Conservation (phyloP, 208 protist species). For the Acanthamoeba lenticulata region DNA sequence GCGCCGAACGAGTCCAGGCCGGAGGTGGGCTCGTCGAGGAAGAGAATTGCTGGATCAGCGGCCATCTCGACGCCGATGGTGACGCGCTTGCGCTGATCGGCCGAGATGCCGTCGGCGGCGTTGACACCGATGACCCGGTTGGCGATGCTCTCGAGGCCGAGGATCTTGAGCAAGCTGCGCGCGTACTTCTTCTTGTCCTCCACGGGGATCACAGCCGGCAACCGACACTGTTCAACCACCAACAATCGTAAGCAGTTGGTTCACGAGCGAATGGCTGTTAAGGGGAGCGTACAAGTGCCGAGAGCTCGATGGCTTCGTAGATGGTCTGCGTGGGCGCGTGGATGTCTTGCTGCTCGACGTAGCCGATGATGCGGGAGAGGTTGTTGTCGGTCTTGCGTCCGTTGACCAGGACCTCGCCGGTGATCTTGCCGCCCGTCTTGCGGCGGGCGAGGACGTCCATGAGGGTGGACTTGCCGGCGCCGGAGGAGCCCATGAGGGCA, state of each 20-base stretch:
- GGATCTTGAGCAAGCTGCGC: slow-evolving; percentile 12
- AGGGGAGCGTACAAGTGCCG: not conserved
- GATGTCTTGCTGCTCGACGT: slow-evolving; percentile 80
- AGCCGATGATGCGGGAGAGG: slow-evolving; percentile 70
- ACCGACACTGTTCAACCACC: not conserved
- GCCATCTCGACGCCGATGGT: slow-evolving; percentile 81
- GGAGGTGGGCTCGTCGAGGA: slow-evolving; percentile 77
- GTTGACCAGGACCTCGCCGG: slow-evolving; percentile 77
- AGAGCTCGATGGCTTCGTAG: slow-evolving; percentile 36
- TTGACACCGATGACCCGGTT: slow-evolving; percentile 29
- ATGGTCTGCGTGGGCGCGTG: slow-evolving; percentile 75
- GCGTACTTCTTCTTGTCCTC: slow-evolving; percentile 47
- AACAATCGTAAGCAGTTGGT: no score
- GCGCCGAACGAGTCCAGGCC: slow-evolving; percentile 68
- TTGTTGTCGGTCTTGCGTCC: slow-evolving; percentile 39
- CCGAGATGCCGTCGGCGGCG: slow-evolving; percentile 15
- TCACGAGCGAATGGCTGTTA: not conserved
- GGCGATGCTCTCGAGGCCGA: not conserved
- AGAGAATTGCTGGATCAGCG: slow-evolving; percentile 76
- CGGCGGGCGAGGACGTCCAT: slow-evolving; percentile 76
- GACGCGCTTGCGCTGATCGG: slow-evolving; percentile 75
- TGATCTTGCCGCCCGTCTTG: slow-evolving; percentile 76
- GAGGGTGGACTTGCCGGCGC: slow-evolving; percentile 79
- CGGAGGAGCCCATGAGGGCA: slow-evolving; percentile 79
- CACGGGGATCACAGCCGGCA: not conserved